Evolutionary conservation across 306 rosid genomes (phyloP).

Genomic region (Comarum palustre): DNA sequence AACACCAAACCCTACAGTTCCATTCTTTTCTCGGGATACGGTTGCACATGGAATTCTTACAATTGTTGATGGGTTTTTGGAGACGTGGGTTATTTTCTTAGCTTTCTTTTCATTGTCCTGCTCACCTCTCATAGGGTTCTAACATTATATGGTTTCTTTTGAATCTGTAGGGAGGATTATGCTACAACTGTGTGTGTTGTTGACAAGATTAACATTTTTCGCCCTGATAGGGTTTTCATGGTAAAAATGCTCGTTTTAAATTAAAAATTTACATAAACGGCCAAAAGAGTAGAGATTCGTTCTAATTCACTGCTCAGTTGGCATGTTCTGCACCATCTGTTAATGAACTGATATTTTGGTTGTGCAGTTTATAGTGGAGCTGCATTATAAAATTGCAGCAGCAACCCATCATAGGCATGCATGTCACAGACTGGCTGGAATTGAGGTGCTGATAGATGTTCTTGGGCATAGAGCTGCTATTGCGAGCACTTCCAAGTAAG

Average conservation of each 20-base stretch:
- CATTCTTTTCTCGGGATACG: constrained; percentile 63
- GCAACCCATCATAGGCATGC: constrained; percentile 84
- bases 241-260: constrained; percentile 35
- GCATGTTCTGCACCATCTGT: constrained; percentile 28
- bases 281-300: neutral
- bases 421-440: constrained; percentile 75
- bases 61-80: constrained; percentile 87
- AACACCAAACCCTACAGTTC: constrained; percentile 59
- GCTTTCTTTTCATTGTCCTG: constrained; percentile 9
- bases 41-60: constrained; percentile 56
- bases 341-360: constrained; percentile 26
- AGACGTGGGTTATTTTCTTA: constrained; percentile 46
- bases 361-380: constrained; percentile 79
- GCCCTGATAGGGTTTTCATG: constrained; percentile 88
- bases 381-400: constrained; percentile 74
- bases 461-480: constrained; percentile 70
- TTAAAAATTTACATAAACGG: neutral
- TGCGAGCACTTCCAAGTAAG: constrained; percentile 84
- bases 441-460: constrained; percentile 68
- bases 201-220: constrained; percentile 83
- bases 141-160: constrained; percentile 27
- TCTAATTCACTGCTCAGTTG: constrained; percentile 12
- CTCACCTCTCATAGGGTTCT: constrained; percentile 5
- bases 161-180: constrained; percentile 54
- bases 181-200: constrained; percentile 44